Evolutionary conservation across 2,329 filamentous ascomycete species (phyloP).

Genomic region (Didymella lethalis): DNA sequence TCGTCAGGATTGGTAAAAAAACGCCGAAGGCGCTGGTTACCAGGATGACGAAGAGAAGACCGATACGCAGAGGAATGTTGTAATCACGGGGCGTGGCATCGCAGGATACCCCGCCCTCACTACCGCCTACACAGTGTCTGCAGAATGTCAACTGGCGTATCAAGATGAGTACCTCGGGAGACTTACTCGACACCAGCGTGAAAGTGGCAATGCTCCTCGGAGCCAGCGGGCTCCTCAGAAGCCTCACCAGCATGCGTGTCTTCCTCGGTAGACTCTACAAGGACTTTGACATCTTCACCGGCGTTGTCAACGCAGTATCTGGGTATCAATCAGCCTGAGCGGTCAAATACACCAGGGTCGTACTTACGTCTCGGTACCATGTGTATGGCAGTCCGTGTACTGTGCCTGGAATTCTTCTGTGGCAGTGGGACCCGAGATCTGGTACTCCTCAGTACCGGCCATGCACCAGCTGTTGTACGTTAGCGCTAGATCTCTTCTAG

Average conservation of each 20-base stretch:
- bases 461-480: constrained; percentile 53
- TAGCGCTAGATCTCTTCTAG: constrained; percentile 14
- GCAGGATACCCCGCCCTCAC: constrained; percentile 56
- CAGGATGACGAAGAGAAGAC: constrained; percentile 75
- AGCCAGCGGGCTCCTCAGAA: constrained; percentile 29
- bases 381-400: constrained; percentile 71
- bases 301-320: constrained; percentile 69
- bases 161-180: no score
- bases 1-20: constrained; percentile 71
- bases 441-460: constrained; percentile 53
- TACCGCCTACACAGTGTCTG: constrained; percentile 66
- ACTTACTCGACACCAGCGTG: constrained; percentile 77
- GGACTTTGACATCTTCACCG: constrained; percentile 68
- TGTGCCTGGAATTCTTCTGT: constrained; percentile 65
- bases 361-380: constrained; percentile 65
- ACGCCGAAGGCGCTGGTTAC: constrained; percentile 74
- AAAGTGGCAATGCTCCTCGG: constrained; percentile 66
- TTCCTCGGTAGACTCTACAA: constrained; percentile 49
- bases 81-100: constrained; percentile 64
- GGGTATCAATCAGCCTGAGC: constrained; percentile 6
- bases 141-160: constrained; percentile 37
- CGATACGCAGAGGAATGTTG: constrained; percentile 72
- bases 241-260: constrained; percentile 27
- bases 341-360: background rate
- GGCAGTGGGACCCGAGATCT: constrained; percentile 61